Evolutionary conservation across 352 stramenopile genomes (phyloP), one percentile per base, ranked within the genome.

Genomic region (Phytophthora parvispora): DNA sequence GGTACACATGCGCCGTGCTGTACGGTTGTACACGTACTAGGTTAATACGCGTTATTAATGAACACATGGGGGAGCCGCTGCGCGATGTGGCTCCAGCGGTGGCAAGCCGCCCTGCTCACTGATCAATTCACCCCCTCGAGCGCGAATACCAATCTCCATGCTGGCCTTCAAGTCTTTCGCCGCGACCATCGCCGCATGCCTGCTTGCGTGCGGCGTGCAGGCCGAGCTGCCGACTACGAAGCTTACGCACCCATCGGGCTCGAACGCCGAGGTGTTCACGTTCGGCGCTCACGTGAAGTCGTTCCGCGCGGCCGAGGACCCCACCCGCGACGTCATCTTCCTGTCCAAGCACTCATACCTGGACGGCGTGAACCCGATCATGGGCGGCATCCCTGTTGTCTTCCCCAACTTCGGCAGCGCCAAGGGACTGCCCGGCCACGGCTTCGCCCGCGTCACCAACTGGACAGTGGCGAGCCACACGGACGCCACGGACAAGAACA

Each of bases 351-450:
- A 95, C 60, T 89, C 91, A 4, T 78, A 80, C n/a, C 51, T 96
- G 40, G 80, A 98, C 68, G 87, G 89, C 29, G 78, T 63, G n/a
- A 97, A 97, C 56, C 80, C 95, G 10, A 94, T 98, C 60, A 79
- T 88, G n/a, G 94, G 95, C 36, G 93, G 93, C 18, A 97, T 98
- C 27, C 93, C 95, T 6, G 32, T 98, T 5, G 87, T 98, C 12
- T 98, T 98, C 70, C 95, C 95, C 18, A 89, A 98, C 69, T 98
- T 98, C 78, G 93, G 92, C 47, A 75, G 60, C 28, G 65, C 68
- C 1, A 59, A 61, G 31, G 74, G 56, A n/a, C 81, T 95, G 38
- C 86, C 88, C 0, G 74, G 89, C 45, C 94, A 98, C 77, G 95
- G 94, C 27, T 98, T 98, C 74, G 84, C 93, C 20, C 85, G 93